Base-by-base conservation (phyloP, 164 flowering plant genomes). In the Warburgia ugandensis region DNA sequence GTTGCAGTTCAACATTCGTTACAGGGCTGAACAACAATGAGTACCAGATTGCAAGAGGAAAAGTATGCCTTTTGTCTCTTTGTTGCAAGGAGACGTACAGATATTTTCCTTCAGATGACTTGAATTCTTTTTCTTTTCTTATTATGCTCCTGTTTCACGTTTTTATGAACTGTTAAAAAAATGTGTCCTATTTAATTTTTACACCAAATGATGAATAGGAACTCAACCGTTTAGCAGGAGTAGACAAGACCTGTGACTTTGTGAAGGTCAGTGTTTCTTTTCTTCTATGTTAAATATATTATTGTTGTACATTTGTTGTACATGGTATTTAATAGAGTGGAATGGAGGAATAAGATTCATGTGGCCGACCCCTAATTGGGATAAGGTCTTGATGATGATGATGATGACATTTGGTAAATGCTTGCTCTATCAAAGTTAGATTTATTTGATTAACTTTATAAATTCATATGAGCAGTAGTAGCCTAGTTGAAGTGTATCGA, bases 11-110 rank as follows among this genome's bases (percentile, higher is more conserved):
- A 22, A 71, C 97, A 59, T 84, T 77, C 31, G 58, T 94, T 52
- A 94, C 92, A 1, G 97, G 99, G 46, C 70, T 94, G 73, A 94
- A 94, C 80, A 94, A 86, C 75, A 94, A 86, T 62, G 97, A 86
- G 53, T 94, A 89, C 66, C 99, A 94, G 71, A 94, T 89, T 58
- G 26, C 94, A 55, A 82, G 99, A 65, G 99, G 95, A 63, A 77
- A 73, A 80, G 99, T 94, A 60, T 23, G 67, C 13, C 4, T 43
- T n/a, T n/a, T n/a, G n/a, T 32, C 9, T 33, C 25, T 6, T 6
- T n/a, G n/a, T n/a, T n/a, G n/a, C n/a, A n/a, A n/a, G n/a, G n/a
- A n/a, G n/a, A n/a, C n/a, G n/a, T n/a, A n/a, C n/a, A n/a, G n/a
- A n/a, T n/a, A n/a, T n/a, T n/a, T n/a, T n/a, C n/a, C n/a, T n/a